Evolutionary conservation across 2,329 filamentous ascomycete species (phyloP).

Genomic region (Neofusicoccum umdonicola): DNA sequence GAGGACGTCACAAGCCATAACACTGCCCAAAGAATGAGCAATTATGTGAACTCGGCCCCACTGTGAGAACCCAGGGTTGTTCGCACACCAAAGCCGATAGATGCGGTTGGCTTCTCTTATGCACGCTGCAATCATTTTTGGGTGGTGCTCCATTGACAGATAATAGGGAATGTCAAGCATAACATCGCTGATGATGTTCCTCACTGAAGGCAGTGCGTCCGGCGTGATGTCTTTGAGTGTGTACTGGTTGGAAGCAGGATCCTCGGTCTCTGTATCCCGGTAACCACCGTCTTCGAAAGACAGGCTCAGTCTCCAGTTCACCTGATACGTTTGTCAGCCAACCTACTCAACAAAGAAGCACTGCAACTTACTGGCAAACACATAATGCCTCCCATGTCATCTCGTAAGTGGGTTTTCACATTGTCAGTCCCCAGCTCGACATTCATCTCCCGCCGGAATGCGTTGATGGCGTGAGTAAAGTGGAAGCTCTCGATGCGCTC

Average conservation of each 20-base stretch:
- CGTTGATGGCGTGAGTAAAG: conserved; percentile 94
- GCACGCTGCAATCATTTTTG: conserved; percentile 88
- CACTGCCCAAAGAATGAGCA: conserved; percentile 88
- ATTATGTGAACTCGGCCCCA: conserved; percentile 86
- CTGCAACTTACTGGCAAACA: conserved; percentile 62
- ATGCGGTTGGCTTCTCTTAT: conserved; percentile 90
- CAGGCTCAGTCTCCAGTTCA: conserved; percentile 90
- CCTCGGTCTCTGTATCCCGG: conserved; percentile 47
- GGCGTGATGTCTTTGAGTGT: conserved; percentile 87
- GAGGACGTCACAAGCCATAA: conserved; percentile 89
- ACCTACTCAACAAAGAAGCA: background rate
- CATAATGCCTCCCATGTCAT: conserved; percentile 87
- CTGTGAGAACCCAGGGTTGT: conserved; percentile 82
- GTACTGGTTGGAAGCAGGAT: conserved; percentile 61
- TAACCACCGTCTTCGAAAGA: conserved; percentile 77
- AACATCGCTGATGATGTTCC: conserved; percentile 91
- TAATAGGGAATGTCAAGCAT: conserved; percentile 99
- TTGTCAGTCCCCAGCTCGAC: conserved; percentile 72
- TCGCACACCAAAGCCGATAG: conserved; percentile 91
- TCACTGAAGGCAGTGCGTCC: conserved; percentile 81
- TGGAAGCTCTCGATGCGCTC: conserved; percentile 94
- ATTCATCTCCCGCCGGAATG: conserved; percentile 82
- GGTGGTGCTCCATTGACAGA: conserved; percentile 84
- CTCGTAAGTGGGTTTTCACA: conserved; percentile 72
- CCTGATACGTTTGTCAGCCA: conserved; percentile 23